A percentile compares a stretch with the other conserved stretches of the same genome.
Conservation (phyloP, 805 yeast genomes). For the Candida ascalaphidarum region DNA sequence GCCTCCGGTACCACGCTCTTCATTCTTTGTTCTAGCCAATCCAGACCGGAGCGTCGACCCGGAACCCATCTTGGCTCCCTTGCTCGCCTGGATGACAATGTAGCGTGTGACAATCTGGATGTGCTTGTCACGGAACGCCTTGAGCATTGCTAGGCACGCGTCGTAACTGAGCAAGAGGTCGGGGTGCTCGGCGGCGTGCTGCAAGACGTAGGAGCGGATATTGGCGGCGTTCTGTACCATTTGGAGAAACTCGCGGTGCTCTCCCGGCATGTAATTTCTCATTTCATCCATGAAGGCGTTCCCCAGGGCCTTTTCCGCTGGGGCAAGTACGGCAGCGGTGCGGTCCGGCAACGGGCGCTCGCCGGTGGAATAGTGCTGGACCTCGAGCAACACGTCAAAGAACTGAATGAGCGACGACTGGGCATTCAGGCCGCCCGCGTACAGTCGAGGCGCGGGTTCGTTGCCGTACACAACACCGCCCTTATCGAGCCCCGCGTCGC, state of each 20-base stretch:
- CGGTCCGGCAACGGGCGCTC: slow-evolving; percentile 29
- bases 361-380: slow-evolving; percentile 77
- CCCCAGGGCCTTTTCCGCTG: slow-evolving; percentile 8
- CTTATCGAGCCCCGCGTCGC: slow-evolving; percentile 62
- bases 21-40: slow-evolving; percentile 44
- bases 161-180: slow-evolving; percentile 71
- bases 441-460: slow-evolving; percentile 43
- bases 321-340: slow-evolving; percentile 1
- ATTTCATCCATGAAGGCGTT: slow-evolving; percentile 67
- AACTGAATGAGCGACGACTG: slow-evolving; percentile 87
- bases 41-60: slow-evolving; percentile 58
- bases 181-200: slow-evolving; percentile 28
- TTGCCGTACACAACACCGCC: slow-evolving; percentile 74
- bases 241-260: slow-evolving; percentile 66
- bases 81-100: slow-evolving; percentile 70
- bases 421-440: slow-evolving; percentile 91
- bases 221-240: slow-evolving; percentile 50
- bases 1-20: slow-evolving; percentile 86
- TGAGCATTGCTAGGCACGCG: slow-evolving; percentile 82
- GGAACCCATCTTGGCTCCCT: slow-evolving; percentile 44
- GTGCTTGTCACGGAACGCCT: slow-evolving; percentile 85
- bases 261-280: slow-evolving; percentile 86
- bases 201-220: slow-evolving; percentile 56
- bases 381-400: slow-evolving; percentile 66
- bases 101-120: slow-evolving; percentile 88